Evolutionary conservation across 208 protist genomes (phyloP).

Genomic region (Crithidia thermophila): DNA sequence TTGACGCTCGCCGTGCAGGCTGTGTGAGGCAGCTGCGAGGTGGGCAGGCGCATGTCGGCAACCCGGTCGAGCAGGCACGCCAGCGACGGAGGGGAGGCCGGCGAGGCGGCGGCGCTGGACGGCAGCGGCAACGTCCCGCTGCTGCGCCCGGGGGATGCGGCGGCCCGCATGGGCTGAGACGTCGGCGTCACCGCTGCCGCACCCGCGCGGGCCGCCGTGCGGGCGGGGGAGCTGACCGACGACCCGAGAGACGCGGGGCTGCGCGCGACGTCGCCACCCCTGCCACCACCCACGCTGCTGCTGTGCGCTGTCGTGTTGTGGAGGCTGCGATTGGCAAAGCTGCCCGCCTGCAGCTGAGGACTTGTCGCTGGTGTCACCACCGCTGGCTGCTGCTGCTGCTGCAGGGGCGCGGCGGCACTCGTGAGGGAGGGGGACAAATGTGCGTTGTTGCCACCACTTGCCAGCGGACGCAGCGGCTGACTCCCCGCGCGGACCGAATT

Average conservation of each 20-base stretch:
- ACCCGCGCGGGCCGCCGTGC: neutral
- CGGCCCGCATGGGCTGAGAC: neutral
- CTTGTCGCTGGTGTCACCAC: slow-evolving; percentile 2
- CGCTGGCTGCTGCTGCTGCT: neutral
- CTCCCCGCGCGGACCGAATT: neutral
- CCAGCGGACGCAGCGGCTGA: too few relatives aligned
- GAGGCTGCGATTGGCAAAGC: too few relatives aligned
- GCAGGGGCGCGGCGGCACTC: neutral
- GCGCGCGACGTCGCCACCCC: neutral
- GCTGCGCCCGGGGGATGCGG: neutral
- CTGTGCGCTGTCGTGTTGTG: too few relatives aligned
- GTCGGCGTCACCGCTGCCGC: neutral
- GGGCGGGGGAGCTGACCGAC: neutral
- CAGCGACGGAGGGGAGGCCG: slow-evolving; percentile 12
- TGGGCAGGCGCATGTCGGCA: neutral
- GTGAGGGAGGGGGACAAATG: slow-evolving; percentile 6
- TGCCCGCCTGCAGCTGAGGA: slow-evolving; percentile 11
- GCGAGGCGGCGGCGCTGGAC: slow-evolving; percentile 4
- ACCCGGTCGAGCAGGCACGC: neutral
- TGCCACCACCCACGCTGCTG: slow-evolving; percentile 5
- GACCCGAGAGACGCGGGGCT: slow-evolving; percentile 1
- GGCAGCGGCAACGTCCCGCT: neutral
- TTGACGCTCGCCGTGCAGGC: slow-evolving; percentile 44
- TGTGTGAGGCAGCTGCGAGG: slow-evolving; percentile 10
- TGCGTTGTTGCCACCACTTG: too few relatives aligned